Evolutionary conservation across 768 basidiomycete genomes (phyloP).

Genomic region (Termitomyces sp.): DNA sequence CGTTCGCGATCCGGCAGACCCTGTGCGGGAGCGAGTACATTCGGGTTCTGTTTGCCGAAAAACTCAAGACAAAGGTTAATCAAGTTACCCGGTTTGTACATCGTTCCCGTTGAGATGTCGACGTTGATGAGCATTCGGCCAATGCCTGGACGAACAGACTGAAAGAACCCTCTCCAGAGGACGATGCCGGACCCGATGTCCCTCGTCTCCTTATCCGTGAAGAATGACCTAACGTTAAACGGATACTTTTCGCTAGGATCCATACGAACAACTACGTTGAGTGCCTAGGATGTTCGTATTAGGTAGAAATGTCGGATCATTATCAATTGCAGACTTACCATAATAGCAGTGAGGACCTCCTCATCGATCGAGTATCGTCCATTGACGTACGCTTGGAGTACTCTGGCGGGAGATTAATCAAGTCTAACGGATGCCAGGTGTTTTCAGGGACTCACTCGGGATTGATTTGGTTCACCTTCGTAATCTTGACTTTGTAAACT

Average conservation of each 20-base stretch:
- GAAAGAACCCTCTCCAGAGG: conserved; percentile 80
- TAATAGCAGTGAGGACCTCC: conserved; percentile 55
- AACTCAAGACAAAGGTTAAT: conserved; percentile 57
- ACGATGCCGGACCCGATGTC: conserved; percentile 59
- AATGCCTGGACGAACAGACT: conserved; percentile 67
- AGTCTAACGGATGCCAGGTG: not conserved
- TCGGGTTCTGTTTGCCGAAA: conserved; percentile 32
- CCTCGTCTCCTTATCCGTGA: conserved; percentile 50
- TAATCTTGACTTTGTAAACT: conserved; percentile 49
- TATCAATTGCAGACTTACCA: conserved; percentile 30
- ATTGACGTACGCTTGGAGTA: conserved; percentile 56
- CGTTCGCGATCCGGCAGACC: conserved; percentile 50
- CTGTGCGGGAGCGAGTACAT: conserved; percentile 28
- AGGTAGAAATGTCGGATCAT: not conserved
- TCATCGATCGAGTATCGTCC: conserved; percentile 71
- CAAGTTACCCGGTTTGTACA: conserved; percentile 66
- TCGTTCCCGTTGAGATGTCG: conserved; percentile 73
- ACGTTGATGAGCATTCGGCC: conserved; percentile 68
- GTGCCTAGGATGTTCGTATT: conserved; percentile 36
- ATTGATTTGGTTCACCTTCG: conserved; percentile 54
- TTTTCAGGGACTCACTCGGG: conserved; percentile 26
- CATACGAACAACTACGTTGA: conserved; percentile 77
- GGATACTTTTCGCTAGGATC: conserved; percentile 65
- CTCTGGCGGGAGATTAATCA: conserved; percentile 32
- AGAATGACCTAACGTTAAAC: conserved; percentile 74